Evolutionary conservation across 306 rosid genomes (phyloP).

Genomic region (Purshia tridentata): DNA sequence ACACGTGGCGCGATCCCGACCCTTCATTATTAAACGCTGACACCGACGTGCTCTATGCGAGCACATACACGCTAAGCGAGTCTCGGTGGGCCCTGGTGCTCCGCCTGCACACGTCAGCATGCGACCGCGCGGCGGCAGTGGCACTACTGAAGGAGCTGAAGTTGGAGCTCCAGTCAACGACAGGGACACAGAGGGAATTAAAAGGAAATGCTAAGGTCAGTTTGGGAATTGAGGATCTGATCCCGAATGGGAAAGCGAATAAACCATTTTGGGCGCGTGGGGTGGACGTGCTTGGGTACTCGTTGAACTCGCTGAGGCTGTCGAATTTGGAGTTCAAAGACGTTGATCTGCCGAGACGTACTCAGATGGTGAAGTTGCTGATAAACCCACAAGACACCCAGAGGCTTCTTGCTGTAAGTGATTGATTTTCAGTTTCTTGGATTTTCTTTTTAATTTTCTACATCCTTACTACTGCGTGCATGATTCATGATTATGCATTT

Average conservation of each 20-base stretch:
- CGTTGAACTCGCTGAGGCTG: constrained; percentile 65
- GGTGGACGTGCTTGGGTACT: constrained; percentile 81
- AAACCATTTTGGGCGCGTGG: constrained; percentile 97
- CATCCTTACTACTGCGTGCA: too few species aligned
- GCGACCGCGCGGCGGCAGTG: constrained; percentile 69
- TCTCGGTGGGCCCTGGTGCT: constrained; percentile 49
- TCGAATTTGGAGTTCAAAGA: constrained; percentile 55
- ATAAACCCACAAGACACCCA: constrained; percentile 42
- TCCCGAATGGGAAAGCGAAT: constrained; percentile 56
- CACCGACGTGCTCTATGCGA: constrained; percentile 46
- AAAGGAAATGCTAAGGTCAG: constrained; percentile 33
- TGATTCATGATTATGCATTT: too few species aligned
- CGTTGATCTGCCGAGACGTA: constrained; percentile 37
- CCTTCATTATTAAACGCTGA: constrained; percentile 22
- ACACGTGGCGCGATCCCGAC: constrained; percentile 48
- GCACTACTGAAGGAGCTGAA: constrained; percentile 54
- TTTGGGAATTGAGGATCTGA: constrained; percentile 61
- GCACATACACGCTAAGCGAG: constrained; percentile 38
- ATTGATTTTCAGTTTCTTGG: neutral
- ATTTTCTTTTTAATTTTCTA: too few species aligned
- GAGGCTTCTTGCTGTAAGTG: constrained; percentile 60
- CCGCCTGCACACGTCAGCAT: constrained; percentile 71
- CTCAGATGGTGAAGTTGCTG: constrained; percentile 56
- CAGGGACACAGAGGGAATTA: constrained; percentile 31
- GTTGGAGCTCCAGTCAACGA: neutral